These are phyloP conservation scores for Spergularia marina DNA, from an alignment of 148 eudicot species.

Conservation along the genomic window DNA sequence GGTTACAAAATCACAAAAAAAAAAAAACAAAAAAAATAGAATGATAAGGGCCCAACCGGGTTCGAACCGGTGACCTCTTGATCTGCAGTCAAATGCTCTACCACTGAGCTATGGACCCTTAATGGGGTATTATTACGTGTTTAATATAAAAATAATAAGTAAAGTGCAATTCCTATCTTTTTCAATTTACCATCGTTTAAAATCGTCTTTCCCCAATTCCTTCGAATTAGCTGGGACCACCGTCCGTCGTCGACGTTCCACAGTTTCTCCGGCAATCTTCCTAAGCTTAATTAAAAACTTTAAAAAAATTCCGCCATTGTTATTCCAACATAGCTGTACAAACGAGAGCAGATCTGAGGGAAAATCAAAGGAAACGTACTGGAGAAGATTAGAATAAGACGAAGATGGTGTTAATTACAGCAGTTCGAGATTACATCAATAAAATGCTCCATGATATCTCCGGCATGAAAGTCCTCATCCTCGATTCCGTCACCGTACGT, in stretches of 20 bases:
- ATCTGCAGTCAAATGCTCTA: constrained; percentile 15
- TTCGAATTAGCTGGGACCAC: not conserved
- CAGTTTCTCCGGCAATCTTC: not conserved
- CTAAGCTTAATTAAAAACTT: too few relatives aligned
- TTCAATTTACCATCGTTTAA: too few relatives aligned
- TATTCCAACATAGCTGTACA: not conserved
- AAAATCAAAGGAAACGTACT: not conserved
- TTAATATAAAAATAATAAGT: too few relatives aligned
- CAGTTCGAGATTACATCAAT: constrained; percentile 82
- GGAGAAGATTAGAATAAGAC: not conserved
- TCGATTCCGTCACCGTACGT: constrained; percentile 78
- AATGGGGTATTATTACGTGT: too few relatives aligned
- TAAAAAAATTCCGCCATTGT: constrained; percentile 8
- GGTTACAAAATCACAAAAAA: too few relatives aligned
- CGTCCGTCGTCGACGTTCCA: not conserved
- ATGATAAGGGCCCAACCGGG: constrained; percentile 1
- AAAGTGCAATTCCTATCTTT: too few relatives aligned
- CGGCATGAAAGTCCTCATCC: constrained; percentile 96
- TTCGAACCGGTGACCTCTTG: constrained; percentile 17
- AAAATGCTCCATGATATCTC: constrained; percentile 88
- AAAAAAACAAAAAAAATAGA: too few relatives aligned
- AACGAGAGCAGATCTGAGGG: constrained; percentile 2
- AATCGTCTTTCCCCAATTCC: too few relatives aligned
- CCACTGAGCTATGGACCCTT: constrained; percentile 11
- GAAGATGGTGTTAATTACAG: constrained; percentile 68